Evolutionary conservation across 768 basidiomycete species (phyloP).

Genomic region (Tulasnella sp.): DNA sequence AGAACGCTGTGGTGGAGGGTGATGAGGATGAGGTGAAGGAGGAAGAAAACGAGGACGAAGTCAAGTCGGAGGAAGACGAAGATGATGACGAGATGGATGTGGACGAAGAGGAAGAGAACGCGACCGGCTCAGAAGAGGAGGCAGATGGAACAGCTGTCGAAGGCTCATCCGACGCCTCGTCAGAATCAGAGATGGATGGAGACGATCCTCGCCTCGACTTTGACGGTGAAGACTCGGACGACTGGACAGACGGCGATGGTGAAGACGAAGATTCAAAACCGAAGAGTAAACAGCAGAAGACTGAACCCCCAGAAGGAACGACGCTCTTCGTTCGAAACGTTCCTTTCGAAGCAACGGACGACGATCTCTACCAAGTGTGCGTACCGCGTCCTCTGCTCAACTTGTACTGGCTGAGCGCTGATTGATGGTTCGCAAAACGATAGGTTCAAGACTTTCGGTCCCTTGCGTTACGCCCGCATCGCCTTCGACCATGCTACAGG

Average conservation of each 20-base stretch:
- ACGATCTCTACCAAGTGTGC: slow-evolving; percentile 83
- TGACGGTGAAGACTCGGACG: slow-evolving; percentile 24
- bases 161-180: neutral
- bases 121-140: slow-evolving; percentile 32
- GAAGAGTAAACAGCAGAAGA: slow-evolving; percentile 51
- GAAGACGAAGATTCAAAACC: slow-evolving; percentile 42
- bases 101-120: slow-evolving; percentile 32
- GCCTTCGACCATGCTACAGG: slow-evolving; percentile 81
- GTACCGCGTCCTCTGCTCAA: slow-evolving; percentile 40
- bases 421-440: neutral
- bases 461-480: slow-evolving; percentile 89
- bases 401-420: neutral
- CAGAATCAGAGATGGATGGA: neutral
- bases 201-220: slow-evolving; percentile 22
- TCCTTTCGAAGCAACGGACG: slow-evolving; percentile 89
- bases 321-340: slow-evolving; percentile 95
- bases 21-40: slow-evolving; percentile 39
- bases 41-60: slow-evolving; percentile 42
- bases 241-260: slow-evolving; percentile 49
- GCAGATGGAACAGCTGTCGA: slow-evolving; percentile 41
- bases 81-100: slow-evolving; percentile 36
- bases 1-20: slow-evolving; percentile 45
- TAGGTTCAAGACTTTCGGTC: slow-evolving; percentile 91
- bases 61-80: slow-evolving; percentile 43
- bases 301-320: slow-evolving; percentile 82